Evolutionary conservation across 176 grass and related monocot species (phyloP), one percentile per base, ranked within the genome.

Genomic region (Neostapfia colusana): DNA sequence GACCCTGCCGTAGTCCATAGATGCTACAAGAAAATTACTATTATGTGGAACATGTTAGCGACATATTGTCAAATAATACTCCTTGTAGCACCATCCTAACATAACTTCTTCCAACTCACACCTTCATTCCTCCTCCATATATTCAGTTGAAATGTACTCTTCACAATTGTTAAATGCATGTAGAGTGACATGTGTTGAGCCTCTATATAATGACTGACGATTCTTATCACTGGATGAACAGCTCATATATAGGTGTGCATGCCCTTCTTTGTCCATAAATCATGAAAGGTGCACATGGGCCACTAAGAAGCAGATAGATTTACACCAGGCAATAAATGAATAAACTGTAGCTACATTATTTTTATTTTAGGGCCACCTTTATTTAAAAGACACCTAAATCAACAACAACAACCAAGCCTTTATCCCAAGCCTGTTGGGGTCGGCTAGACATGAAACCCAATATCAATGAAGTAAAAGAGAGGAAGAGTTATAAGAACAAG

Each of bases 221-320:
- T 73, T 59, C 51, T 39, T 87, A 28, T 71, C 50, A 56, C 11
- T 40, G 41, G 66, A 59, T 67, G 48, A 77, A 17, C 35, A 65
- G 15, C 48, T 16, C 66, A 78, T 3, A 24, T 21, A 60, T 10
- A 38, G 23, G 28, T 61, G 5, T 59, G 39, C 38, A 65, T 11
- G 46, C n/a, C n/a, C 10, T 0, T 23, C 23, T 39, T 43, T 86
- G 27, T 9, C 4, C 57, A 82, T 27, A 56, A 86, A 71, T 41
- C 27, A 82, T 14, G 41, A 65, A 87, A 72, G 7, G 48, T 72
- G 58, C n/a, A 72, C 73, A 82, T 82, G n/a, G n/a, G n/a, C n/a
- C n/a, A n/a, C n/a, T n/a, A n/a, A n/a, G n/a, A n/a, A n/a, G n/a
- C n/a, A n/a, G n/a, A n/a, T n/a, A n/a, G n/a, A n/a, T n/a, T n/a